These are phyloP conservation scores for Solanum clarkiae DNA, from an alignment of 257 asterid genomes.

Conservation along the genomic window DNA sequence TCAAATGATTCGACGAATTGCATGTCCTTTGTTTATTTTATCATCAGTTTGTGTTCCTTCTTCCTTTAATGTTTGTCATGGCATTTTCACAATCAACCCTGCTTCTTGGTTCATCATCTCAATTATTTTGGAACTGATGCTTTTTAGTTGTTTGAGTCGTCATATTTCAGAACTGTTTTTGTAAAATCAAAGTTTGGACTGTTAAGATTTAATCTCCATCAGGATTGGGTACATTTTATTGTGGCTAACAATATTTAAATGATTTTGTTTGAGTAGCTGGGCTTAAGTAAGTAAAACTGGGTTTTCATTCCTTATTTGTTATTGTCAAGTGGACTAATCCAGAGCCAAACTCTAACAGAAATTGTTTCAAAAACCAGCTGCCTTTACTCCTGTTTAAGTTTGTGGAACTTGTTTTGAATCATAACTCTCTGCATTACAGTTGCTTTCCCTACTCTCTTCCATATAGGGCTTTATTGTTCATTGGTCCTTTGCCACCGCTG, in stretches of 20 bases:
- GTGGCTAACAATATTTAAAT: not conserved
- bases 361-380: too few species aligned
- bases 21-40: not conserved
- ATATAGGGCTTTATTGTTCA: not conserved
- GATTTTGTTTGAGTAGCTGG: not conserved
- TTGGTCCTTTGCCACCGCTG: not conserved
- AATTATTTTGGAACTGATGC: not conserved
- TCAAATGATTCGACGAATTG: not conserved
- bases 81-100: not conserved
- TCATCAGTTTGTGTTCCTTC: not conserved
- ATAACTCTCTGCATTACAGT: not conserved
- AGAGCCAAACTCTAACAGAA: too few species aligned
- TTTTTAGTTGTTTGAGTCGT: not conserved
- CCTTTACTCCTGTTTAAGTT: not conserved
- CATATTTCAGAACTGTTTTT: not conserved
- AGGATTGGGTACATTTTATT: not conserved
- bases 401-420: not conserved
- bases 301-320: too few species aligned
- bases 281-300: too few species aligned
- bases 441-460: not conserved
- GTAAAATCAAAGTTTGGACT: not conserved
- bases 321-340: too few species aligned
- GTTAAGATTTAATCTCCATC: not conserved
- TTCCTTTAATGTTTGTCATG: not conserved
- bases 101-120: not conserved